Percentiles rank a stretch among this genome's conserved stretches.
Evolutionary conservation across 2,329 filamentous ascomycete species (phyloP).

Genomic region (Lachnellula hyalina): DNA sequence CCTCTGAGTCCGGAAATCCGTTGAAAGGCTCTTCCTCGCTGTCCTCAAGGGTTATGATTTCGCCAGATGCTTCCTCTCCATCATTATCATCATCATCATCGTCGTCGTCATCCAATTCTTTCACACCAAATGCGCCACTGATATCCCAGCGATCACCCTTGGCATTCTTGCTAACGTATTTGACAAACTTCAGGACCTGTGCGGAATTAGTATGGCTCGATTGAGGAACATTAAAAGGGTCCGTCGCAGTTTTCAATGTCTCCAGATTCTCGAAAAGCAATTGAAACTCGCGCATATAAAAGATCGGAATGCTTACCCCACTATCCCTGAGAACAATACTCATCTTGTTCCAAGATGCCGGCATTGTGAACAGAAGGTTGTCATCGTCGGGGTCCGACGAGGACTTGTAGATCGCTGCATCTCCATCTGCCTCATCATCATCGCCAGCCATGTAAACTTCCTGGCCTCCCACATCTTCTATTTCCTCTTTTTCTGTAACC

Average conservation of each 20-base stretch:
- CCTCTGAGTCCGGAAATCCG: slow-evolving; percentile 45
- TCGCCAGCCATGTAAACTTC: slow-evolving; percentile 94
- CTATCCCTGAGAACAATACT: slow-evolving; percentile 84
- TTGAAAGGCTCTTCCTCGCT: slow-evolving; percentile 51
- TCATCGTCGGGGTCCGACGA: slow-evolving; percentile 65
- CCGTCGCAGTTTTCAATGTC: too few species aligned
- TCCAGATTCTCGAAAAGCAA: too few species aligned
- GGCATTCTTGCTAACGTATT: slow-evolving; percentile 82
- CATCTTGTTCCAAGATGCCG: slow-evolving; percentile 81
- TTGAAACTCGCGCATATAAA: too few species aligned
- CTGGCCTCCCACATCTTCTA: slow-evolving; percentile 66
- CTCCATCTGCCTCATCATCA: slow-evolving; percentile 59
- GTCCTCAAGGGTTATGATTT: slow-evolving; percentile 33
- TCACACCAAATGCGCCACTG: slow-evolving; percentile 70
- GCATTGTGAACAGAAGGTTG: slow-evolving; percentile 63
- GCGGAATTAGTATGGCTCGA: too few species aligned
- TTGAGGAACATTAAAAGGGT: too few species aligned
- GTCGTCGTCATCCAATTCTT: slow-evolving; percentile 44
- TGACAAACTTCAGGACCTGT: slow-evolving; percentile 78
- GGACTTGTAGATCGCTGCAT: slow-evolving; percentile 84
- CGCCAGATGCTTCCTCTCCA: slow-evolving; percentile 32
- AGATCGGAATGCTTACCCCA: slow-evolving; percentile 37
- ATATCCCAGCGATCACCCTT: slow-evolving; percentile 92
- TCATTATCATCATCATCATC: slow-evolving; percentile 36
- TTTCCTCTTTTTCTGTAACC: slow-evolving; percentile 34